These are phyloP conservation scores for Biscutella laevigata DNA, from an alignment of 441 rosid genomes.

Conservation along the genomic window DNA sequence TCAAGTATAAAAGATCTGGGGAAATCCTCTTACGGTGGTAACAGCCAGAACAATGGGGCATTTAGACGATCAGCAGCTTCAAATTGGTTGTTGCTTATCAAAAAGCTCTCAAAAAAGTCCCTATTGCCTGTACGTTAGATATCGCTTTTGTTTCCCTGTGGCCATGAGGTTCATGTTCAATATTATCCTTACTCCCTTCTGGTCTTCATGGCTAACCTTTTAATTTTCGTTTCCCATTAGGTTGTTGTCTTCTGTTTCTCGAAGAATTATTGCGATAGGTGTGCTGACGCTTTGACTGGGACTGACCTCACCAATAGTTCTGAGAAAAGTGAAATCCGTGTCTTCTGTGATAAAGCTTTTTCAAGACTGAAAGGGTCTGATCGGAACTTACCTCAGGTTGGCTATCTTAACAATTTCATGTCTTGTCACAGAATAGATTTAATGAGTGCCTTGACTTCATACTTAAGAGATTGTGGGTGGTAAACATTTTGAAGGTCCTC, in stretches of 20 bases:
- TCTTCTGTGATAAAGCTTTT: conserved; percentile 96
- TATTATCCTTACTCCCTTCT: background rate
- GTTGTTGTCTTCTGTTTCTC: conserved; percentile 94
- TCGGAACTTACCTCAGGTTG: conserved; percentile 93
- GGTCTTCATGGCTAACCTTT: conserved; percentile 11
- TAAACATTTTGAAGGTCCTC: conserved; percentile 53
- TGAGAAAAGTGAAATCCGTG: conserved; percentile 82
- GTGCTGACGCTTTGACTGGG: conserved; percentile 63
- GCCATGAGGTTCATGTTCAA: conserved; percentile 1
- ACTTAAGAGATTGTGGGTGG: conserved; percentile 18
- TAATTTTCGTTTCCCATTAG: conserved; percentile 28
- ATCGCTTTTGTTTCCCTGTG: conserved; percentile 7
- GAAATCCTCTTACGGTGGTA: conserved; percentile 41
- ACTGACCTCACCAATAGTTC: conserved; percentile 75
- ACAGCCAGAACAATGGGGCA: conserved; percentile 59
- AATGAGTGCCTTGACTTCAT: conserved; percentile 7
- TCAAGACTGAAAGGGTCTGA: conserved; percentile 96
- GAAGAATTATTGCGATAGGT: conserved; percentile 90
- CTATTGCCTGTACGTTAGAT: conserved; percentile 63
- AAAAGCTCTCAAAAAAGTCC: conserved; percentile 76
- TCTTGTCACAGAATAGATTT: conserved; percentile 13
- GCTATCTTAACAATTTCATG: conserved; percentile 7
- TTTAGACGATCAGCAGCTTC: conserved; percentile 72
- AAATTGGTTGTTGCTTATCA: conserved; percentile 71
- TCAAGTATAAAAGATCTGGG: conserved; percentile 47